These are phyloP conservation scores for Chlamydomonas incerta DNA, from an alignment of 139 green algal genomes.

Conservation along the genomic window DNA sequence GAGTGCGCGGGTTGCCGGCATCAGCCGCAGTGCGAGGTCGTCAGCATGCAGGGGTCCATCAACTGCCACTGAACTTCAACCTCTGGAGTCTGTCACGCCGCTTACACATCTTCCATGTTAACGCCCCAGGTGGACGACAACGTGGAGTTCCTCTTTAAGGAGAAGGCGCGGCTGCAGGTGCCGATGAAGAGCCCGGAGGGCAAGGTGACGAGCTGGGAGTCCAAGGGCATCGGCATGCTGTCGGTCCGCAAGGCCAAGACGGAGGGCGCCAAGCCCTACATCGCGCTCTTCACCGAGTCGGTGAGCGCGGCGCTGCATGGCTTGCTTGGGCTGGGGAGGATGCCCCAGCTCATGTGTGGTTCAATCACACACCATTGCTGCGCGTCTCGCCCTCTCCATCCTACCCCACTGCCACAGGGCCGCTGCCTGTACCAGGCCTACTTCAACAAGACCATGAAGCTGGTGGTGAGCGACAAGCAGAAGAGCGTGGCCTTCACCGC, in stretches of 20 bases:
- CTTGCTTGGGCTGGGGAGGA: too few species aligned
- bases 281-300: conserved; percentile 17
- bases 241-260: conserved; percentile 25
- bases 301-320: too few species aligned
- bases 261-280: conserved; percentile 31
- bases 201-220: background rate
- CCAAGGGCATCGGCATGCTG: conserved; percentile 19
- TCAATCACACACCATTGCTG: too few species aligned
- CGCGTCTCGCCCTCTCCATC: too few species aligned
- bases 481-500: conserved; percentile 39
- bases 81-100: background rate
- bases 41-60: too few species aligned
- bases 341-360: too few species aligned
- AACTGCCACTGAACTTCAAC: background rate
- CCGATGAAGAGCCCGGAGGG: background rate
- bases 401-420: too few species aligned
- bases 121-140: conserved; percentile 33
- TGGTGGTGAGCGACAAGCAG: conserved; percentile 25
- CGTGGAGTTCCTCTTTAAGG: conserved; percentile 33
- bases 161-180: conserved; percentile 29
- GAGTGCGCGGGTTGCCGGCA: too few species aligned
- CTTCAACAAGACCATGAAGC: conserved; percentile 46
- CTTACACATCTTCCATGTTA: too few species aligned
- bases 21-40: too few species aligned
- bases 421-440: conserved; percentile 38